phyloP scores from a whole-genome alignment of 306 rosid species.

The Rosa multiflora region DNA sequence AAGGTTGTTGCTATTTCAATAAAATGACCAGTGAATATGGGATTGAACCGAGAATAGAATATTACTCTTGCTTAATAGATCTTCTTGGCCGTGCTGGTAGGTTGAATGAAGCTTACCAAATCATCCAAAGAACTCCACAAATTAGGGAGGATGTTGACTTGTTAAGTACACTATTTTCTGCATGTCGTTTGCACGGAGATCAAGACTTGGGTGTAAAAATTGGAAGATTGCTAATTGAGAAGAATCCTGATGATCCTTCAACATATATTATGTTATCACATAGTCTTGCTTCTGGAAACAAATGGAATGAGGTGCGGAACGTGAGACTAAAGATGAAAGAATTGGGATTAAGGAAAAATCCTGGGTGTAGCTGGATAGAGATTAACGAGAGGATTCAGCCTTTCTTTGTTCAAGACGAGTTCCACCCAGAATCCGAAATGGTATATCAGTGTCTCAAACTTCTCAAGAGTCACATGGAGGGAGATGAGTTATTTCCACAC shows the following conservation, averaged over 20 bases:
- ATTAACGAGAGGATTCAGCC: constrained; percentile 54
- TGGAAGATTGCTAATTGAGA: constrained; percentile 48
- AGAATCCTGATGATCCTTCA: constrained; percentile 67
- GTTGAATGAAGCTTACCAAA: constrained; percentile 63
- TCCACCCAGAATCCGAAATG: constrained; percentile 47
- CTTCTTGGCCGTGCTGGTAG: constrained; percentile 90
- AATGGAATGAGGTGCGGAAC: constrained; percentile 64
- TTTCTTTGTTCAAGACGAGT: constrained; percentile 67
- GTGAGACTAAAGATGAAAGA: constrained; percentile 70
- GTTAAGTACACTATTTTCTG: constrained; percentile 68
- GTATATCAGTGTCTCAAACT: constrained; percentile 50
- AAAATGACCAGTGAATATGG: constrained; percentile 54
- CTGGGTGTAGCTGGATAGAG: constrained; percentile 90
- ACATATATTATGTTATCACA: constrained; percentile 30
- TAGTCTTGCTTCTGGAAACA: constrained; percentile 45
- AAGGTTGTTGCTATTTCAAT: constrained; percentile 59
- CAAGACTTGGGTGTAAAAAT: constrained; percentile 56
- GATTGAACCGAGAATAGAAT: constrained; percentile 62
- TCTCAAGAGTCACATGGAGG: constrained; percentile 63
- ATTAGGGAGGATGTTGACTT: constrained; percentile 49
- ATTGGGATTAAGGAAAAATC: constrained; percentile 66
- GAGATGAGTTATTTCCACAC: constrained; percentile 28
- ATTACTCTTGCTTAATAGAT: constrained; percentile 76
- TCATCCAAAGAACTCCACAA: constrained; percentile 57
- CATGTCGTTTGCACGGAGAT: constrained; percentile 57